Evolutionary conservation across 768 basidiomycete species (phyloP).

Genomic region (Hortiboletus campestris): DNA sequence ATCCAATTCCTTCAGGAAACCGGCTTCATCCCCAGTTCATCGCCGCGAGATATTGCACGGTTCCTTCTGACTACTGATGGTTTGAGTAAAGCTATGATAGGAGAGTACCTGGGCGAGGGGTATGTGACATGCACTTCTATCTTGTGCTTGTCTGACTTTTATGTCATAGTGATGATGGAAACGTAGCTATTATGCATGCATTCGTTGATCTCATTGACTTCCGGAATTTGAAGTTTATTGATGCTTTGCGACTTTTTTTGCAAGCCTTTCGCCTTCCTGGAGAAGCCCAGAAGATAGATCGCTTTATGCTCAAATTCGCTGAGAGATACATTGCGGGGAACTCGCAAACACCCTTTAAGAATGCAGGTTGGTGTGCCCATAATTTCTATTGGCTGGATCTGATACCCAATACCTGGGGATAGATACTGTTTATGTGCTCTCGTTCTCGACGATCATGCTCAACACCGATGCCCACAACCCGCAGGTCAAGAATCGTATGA

Average conservation of each 20-base stretch:
- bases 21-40: constrained; percentile 75
- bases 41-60: constrained; percentile 74
- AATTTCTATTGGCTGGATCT: constrained; percentile 3
- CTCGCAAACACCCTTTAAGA: constrained; percentile 80
- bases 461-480: constrained; percentile 98
- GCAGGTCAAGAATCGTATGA: constrained; percentile 93
- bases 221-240: constrained; percentile 75
- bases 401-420: background rate
- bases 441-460: constrained; percentile 93
- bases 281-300: constrained; percentile 97
- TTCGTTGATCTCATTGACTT: constrained; percentile 95
- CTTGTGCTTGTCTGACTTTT: constrained; percentile 2
- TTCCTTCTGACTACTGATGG: constrained; percentile 91
- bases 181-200: constrained; percentile 94
- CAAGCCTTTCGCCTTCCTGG: constrained; percentile 97
- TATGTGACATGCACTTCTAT: constrained; percentile 37
- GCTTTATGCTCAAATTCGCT: constrained; percentile 98
- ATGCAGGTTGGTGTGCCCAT: constrained; percentile 67
- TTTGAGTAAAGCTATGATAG: constrained; percentile 92
- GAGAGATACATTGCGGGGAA: constrained; percentile 94
- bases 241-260: constrained; percentile 85
- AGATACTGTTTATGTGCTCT: constrained; percentile 94
- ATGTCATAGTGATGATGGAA: constrained; percentile 70
- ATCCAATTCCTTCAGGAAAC: constrained; percentile 84
- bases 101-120: constrained; percentile 98